phyloP scores from a whole-genome alignment of 2,329 filamentous ascomycete genomes.

The Xylaria sp. region DNA sequence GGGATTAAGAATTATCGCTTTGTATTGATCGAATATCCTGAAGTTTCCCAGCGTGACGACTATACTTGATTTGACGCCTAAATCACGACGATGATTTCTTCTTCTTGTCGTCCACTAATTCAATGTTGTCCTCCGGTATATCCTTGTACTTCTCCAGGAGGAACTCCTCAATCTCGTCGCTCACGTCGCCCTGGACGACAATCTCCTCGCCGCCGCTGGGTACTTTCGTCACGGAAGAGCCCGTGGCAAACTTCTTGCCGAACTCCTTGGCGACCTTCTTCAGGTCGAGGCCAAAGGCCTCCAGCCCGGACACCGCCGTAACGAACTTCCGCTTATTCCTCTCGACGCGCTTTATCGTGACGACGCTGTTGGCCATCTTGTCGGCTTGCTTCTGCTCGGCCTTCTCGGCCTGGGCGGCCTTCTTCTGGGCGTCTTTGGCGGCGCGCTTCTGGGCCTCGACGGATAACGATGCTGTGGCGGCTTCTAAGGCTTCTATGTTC shows the following conservation, averaged over 20 bases:
- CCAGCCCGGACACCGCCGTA: conserved; percentile 89
- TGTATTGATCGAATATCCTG: conserved; percentile 32
- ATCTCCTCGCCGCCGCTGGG: conserved; percentile 92
- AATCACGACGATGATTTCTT: conserved; percentile 71
- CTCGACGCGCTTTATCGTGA: conserved; percentile 96
- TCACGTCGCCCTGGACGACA: conserved; percentile 96
- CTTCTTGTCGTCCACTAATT: conserved; percentile 95
- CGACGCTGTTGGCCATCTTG: conserved; percentile 81
- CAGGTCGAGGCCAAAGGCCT: conserved; percentile 89
- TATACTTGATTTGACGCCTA: conserved; percentile 15
- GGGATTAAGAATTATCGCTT: conserved; percentile 33
- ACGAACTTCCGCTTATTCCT: conserved; percentile 98
- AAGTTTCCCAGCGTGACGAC: conserved; percentile 35
- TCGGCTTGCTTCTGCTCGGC: conserved; percentile 85
- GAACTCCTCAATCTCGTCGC: conserved; percentile 93
- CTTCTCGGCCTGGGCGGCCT: conserved; percentile 91
- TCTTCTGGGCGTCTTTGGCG: conserved; percentile 96
- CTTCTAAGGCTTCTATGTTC: conserved; percentile 78
- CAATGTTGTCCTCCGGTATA: conserved; percentile 94
- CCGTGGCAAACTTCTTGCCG: conserved; percentile 98
- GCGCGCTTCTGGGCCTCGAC: conserved; percentile 93
- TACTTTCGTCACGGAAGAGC: conserved; percentile 89
- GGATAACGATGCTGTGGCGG: conserved; percentile 85
- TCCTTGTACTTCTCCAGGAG: conserved; percentile 87
- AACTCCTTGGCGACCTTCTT: conserved; percentile 98